Conservation (phyloP, 768 basidiomycete genomes). For the Suillus alpinus region DNA sequence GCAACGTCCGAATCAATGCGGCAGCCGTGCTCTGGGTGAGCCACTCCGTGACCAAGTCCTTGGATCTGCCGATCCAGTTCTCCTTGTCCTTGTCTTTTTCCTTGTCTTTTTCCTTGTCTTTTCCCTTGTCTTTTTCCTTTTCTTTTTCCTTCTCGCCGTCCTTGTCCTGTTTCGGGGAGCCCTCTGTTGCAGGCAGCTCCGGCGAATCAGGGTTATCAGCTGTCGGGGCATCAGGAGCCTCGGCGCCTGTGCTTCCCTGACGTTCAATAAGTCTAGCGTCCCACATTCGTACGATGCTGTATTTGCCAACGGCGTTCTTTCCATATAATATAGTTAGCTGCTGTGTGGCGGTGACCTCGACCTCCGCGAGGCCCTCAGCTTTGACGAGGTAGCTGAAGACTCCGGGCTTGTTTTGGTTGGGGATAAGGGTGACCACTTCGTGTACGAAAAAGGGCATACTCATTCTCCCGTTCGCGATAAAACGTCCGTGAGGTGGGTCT, state of each 20-base stretch:
- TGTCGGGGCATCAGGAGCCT: background rate
- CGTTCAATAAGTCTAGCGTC: constrained; percentile 6
- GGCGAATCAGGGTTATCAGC: background rate
- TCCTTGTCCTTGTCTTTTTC: background rate
- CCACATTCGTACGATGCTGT: constrained; percentile 22
- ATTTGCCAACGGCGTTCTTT: constrained; percentile 2
- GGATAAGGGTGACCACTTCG: constrained; percentile 4
- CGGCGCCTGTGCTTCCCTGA: background rate
- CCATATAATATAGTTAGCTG: constrained; percentile 5
- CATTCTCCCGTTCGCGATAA: constrained; percentile 29
- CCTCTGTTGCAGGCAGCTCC: background rate
- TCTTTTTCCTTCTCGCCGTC: background rate
- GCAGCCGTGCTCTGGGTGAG: background rate
- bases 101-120: background rate
- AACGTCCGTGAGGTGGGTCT: constrained; percentile 26
- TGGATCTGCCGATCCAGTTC: constrained; percentile 1
- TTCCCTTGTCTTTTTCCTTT: background rate
- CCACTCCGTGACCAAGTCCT: background rate
- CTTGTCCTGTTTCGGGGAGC: background rate
- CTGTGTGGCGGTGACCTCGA: constrained; percentile 14
- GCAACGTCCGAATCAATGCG: constrained; percentile 3
- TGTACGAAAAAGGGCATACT: constrained; percentile 11
- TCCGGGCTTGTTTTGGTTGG: background rate
- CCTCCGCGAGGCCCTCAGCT: constrained; percentile 17
- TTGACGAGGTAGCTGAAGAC: constrained; percentile 18